Evolutionary conservation across 2,329 filamentous ascomycete genomes (phyloP).

Genomic region (Diaporthe citri): DNA sequence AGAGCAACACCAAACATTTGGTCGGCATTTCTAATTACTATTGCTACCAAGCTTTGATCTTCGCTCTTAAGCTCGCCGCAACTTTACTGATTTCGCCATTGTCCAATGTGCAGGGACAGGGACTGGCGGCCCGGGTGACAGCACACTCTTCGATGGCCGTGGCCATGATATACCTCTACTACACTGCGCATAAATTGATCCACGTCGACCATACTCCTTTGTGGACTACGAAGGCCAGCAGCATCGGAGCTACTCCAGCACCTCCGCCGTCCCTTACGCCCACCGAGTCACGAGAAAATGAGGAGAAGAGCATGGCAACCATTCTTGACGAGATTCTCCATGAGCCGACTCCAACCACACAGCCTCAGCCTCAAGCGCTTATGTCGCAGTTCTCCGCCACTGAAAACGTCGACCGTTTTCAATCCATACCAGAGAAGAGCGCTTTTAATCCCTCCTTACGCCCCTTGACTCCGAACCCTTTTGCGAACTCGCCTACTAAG

Average conservation of each 20-base stretch:
- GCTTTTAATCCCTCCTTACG: slow-evolving; percentile 28
- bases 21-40: slow-evolving; percentile 75
- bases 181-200: slow-evolving; percentile 59
- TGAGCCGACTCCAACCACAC: slow-evolving; percentile 43
- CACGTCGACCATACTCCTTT: slow-evolving; percentile 70
- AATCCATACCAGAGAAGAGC: background rate
- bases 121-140: slow-evolving; percentile 57
- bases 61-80: slow-evolving; percentile 64
- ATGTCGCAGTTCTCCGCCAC: slow-evolving; percentile 41
- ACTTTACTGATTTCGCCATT: slow-evolving; percentile 59
- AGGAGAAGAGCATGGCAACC: slow-evolving; percentile 59
- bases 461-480: slow-evolving; percentile 27
- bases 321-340: slow-evolving; percentile 60
- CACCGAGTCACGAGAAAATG: slow-evolving; percentile 43
- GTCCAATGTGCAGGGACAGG: slow-evolving; percentile 53
- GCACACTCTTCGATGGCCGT: slow-evolving; percentile 68
- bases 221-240: slow-evolving; percentile 48
- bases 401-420: slow-evolving; percentile 41
- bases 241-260: slow-evolving; percentile 42
- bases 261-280: slow-evolving; percentile 37
- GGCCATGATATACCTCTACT: slow-evolving; percentile 64
- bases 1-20: slow-evolving; percentile 72
- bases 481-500: slow-evolving; percentile 22
- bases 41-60: slow-evolving; percentile 70
- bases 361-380: slow-evolving; percentile 42